Evolutionary conservation across 768 basidiomycete species (phyloP), one percentile per base, ranked within the genome.

Genomic region (Galerina sulciceps): DNA sequence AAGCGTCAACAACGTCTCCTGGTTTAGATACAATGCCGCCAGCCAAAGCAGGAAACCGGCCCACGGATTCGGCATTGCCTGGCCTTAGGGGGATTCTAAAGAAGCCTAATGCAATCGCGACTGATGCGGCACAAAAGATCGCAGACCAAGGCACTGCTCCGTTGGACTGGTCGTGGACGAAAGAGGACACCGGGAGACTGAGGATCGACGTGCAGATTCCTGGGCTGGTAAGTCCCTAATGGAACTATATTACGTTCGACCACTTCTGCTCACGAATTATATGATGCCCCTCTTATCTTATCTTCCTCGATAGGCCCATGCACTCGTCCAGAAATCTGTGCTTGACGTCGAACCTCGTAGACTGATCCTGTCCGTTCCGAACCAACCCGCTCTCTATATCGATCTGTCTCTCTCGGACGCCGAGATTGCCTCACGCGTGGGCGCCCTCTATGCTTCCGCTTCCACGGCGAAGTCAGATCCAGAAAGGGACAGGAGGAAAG

Each of bases 261-360:
- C 26, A 31, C 26, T 31, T 37, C 6, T 56, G 40, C 26, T 45
- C 44, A 18, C 17, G 17, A 18, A 5, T 13, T 11, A 11, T 18
- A 18, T 45, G n/a, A 45, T 18, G 44, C 18, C n/a, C 17, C 38
- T 37, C 34, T 45, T 15, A 45, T 54, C 40, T 43, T 48, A 6
- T 46, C 23, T 45, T 52, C 9, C 48, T 14, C 8, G 2, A 31
- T 62, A 89, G 86, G 83, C 81, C 9, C 81, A 69, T 50, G 62
- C 76, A 37, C 62, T 76, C 37, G 77, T 89, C 51, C 61, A 77
- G 18, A 60, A 69, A 1, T 77, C 87, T 3, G 80, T 80, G 0
- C 82, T 93, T 9, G 89, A 91, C 58, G 59, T 93, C n/a, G 89
- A 90, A 62, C 76, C 83, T 0, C 77, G 83, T 17, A 81, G 88